Evolutionary conservation across 2,329 filamentous ascomycete species (phyloP).

Genomic region (Colletotrichum brevisporum): DNA sequence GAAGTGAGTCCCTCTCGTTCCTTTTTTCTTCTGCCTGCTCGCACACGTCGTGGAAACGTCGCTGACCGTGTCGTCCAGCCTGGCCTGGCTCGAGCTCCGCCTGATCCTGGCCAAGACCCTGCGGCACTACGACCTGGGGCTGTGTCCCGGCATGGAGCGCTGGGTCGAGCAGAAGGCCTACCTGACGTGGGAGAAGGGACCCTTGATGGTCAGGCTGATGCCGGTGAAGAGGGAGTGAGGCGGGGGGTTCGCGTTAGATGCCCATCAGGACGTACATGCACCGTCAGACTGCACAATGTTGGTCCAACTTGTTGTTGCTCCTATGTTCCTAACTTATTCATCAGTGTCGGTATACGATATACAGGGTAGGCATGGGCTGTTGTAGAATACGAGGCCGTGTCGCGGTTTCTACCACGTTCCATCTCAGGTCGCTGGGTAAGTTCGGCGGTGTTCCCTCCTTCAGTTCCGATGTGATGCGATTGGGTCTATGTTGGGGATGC

Average conservation of each 20-base stretch:
- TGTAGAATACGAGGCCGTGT: too few species aligned
- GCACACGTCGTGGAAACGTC: too few species aligned
- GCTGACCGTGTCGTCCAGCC: conserved; percentile 47
- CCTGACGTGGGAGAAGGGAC: conserved; percentile 52
- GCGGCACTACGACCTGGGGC: conserved; percentile 63
- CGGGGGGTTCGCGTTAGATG: neutral
- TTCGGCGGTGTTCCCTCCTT: too few species aligned
- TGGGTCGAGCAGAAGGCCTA: conserved; percentile 59
- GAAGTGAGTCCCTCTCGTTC: conserved; percentile 50
- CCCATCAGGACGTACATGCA: neutral
- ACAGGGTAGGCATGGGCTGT: too few species aligned
- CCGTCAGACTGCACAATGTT: neutral
- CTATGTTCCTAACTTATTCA: too few species aligned
- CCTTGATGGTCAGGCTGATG: conserved; percentile 32
- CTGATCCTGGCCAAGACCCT: conserved; percentile 62
- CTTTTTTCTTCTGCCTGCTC: too few species aligned
- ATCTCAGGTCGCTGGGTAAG: too few species aligned
- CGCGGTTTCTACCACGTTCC: too few species aligned
- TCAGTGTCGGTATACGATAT: too few species aligned
- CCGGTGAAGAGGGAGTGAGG: neutral
- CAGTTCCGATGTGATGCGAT: too few species aligned
- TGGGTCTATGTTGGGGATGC: too few species aligned
- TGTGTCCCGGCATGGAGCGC: conserved; percentile 50
- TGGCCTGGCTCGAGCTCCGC: conserved; percentile 66
- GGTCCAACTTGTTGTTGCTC: neutral